phyloP scores from a whole-genome alignment of 768 basidiomycete species.

The Boletus coccyginus region DNA sequence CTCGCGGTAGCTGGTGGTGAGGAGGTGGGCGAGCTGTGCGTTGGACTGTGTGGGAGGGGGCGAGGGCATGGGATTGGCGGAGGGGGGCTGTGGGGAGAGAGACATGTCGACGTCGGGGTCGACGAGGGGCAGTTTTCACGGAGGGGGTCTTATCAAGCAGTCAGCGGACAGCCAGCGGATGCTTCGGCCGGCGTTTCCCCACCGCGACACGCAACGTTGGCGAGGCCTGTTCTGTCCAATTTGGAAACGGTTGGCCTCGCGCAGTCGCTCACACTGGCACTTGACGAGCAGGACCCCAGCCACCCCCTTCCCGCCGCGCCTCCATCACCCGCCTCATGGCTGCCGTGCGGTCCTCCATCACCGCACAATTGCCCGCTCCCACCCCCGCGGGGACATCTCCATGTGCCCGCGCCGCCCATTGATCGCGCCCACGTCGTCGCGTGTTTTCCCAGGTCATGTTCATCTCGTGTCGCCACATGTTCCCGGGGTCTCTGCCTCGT shows the following conservation, averaged over 20 bases:
- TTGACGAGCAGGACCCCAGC: constrained; percentile 14
- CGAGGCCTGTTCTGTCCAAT: constrained; percentile 21
- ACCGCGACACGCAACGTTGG: constrained; percentile 31
- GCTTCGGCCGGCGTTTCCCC: constrained; percentile 25
- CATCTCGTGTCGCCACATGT: constrained; percentile 12
- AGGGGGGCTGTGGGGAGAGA: constrained; percentile 11
- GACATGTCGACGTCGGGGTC: constrained; percentile 12
- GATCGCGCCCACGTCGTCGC: constrained; percentile 8
- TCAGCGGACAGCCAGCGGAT: constrained; percentile 21
- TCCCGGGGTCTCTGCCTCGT: constrained; percentile 28
- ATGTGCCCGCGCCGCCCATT: constrained; percentile 2
- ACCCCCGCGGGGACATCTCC: constrained; percentile 4
- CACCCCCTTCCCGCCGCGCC: constrained; percentile 20
- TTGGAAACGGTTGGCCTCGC: constrained; percentile 12
- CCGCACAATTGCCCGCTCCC: constrained; percentile 2
- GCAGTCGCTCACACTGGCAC: constrained; percentile 16
- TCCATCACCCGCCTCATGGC: constrained; percentile 23
- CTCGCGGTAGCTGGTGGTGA: constrained; percentile 53
- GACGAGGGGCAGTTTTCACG: neutral
- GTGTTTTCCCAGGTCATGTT: constrained; percentile 15
- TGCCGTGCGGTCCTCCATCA: constrained; percentile 15
- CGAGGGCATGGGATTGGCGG: constrained; percentile 1
- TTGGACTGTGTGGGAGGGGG: constrained; percentile 35
- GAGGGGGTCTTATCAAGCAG: constrained; percentile 7
- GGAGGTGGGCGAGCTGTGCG: constrained; percentile 56